Evolutionary conservation across 208 protist species (phyloP).

Genomic region (Acanthamoeba castellanii): DNA sequence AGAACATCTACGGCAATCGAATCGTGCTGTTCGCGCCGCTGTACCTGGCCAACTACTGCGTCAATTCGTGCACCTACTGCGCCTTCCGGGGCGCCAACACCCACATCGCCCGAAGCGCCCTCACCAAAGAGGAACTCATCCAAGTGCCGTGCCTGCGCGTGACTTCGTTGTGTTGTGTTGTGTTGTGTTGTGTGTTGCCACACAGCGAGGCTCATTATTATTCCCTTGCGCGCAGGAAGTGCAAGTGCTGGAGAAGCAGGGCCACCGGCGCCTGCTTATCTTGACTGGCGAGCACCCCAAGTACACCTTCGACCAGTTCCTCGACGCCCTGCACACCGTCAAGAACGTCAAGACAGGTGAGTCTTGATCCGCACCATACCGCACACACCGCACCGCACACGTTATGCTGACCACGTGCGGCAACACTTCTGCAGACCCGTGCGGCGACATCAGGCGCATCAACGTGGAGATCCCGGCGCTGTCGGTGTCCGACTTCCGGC

Average conservation of each 20-base stretch:
- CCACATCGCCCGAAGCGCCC: conserved; percentile 71
- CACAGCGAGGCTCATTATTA: background rate
- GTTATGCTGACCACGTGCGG: background rate
- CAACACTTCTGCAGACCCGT: background rate
- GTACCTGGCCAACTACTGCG: conserved; percentile 86
- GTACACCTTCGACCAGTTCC: conserved; percentile 87
- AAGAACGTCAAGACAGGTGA: conserved; percentile 68
- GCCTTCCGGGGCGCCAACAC: conserved; percentile 82
- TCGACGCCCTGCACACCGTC: conserved; percentile 76
- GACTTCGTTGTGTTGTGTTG: background rate
- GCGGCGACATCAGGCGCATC: conserved; percentile 84
- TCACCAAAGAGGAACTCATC: conserved; percentile 81
- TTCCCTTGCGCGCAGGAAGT: conserved; percentile 67
- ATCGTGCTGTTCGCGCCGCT: conserved; percentile 88
- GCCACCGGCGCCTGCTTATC: conserved; percentile 84
- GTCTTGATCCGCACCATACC: too few relatives aligned
- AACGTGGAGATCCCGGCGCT: conserved; percentile 88
- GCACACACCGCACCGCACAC: background rate
- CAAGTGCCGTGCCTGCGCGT: background rate
- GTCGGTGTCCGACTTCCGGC: conserved; percentile 81
- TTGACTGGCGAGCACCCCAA: conserved; percentile 84
- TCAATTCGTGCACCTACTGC: conserved; percentile 85
- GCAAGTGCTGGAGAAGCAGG: conserved; percentile 77
- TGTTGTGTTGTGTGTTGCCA: background rate
- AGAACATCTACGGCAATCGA: conserved; percentile 86